Conservation (phyloP, 2,329 filamentous ascomycete species). For the Fusarium sp. region DNA sequence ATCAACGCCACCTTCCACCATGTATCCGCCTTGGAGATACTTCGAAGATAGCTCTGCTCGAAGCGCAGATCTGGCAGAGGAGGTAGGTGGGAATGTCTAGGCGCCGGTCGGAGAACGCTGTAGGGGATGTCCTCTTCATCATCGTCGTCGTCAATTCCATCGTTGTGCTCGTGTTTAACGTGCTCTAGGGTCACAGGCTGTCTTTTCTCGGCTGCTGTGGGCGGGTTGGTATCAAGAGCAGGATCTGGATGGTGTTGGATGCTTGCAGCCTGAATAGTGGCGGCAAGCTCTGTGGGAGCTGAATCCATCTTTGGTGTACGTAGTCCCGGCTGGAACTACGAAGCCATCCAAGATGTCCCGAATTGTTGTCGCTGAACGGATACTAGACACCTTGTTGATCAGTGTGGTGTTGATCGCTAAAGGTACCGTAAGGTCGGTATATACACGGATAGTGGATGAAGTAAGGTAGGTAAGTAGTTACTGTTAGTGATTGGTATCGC, state of each 20-base stretch:
- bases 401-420: neutral
- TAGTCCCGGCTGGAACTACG: neutral
- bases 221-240: conserved; percentile 80
- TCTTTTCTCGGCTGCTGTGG: conserved; percentile 74
- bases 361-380: neutral
- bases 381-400: neutral
- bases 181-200: conserved; percentile 42
- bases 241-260: conserved; percentile 78
- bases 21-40: conserved; percentile 80
- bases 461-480: neutral
- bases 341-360: neutral
- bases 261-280: conserved; percentile 82
- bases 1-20: conserved; percentile 85
- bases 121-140: conserved; percentile 72
- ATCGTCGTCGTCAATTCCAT: conserved; percentile 54
- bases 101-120: conserved; percentile 67
- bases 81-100: conserved; percentile 59
- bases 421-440: neutral
- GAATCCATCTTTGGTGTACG: conserved; percentile 57
- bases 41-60: conserved; percentile 97
- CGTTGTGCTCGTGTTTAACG: conserved; percentile 33
- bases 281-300: conserved; percentile 74
- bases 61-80: conserved; percentile 90
- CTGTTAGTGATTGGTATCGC: conserved; percentile 30
- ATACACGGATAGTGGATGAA: neutral